phyloP scores from a whole-genome alignment of 1,284 basidiomycete species.

The Apiotrichum siamense region DNA sequence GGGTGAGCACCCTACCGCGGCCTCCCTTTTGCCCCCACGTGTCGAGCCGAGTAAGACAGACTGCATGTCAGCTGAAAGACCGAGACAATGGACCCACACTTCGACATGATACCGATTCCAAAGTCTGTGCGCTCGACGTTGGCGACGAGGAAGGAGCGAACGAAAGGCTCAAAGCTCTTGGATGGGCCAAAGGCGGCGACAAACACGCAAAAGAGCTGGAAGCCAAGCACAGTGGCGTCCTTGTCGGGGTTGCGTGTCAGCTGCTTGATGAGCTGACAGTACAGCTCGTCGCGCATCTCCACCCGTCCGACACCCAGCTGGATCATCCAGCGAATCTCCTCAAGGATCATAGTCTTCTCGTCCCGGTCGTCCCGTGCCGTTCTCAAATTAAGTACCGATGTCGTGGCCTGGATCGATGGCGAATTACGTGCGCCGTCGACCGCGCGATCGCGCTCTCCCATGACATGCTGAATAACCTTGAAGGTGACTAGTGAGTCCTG shows the following conservation, averaged over 20 bases:
- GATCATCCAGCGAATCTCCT: constrained; percentile 80
- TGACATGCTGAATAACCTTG: constrained; percentile 80
- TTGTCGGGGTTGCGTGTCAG: constrained; percentile 70
- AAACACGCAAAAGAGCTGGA: constrained; percentile 83
- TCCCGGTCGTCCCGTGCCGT: constrained; percentile 5
- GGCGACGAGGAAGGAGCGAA: constrained; percentile 69
- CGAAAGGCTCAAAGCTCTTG: constrained; percentile 77
- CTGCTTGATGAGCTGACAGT: constrained; percentile 86
- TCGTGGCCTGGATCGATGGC: neutral
- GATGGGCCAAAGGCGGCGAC: constrained; percentile 83
- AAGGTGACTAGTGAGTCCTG: constrained; percentile 75
- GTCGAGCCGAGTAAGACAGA: constrained; percentile 66
- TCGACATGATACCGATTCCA: constrained; percentile 78
- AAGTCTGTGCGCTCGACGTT: constrained; percentile 56
- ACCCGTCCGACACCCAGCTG: constrained; percentile 67
- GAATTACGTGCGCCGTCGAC: constrained; percentile 29
- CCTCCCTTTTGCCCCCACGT: constrained; percentile 72
- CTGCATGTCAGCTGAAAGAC: constrained; percentile 17
- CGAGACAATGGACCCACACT: constrained; percentile 48
- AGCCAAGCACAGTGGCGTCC: constrained; percentile 79
- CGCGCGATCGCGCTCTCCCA: constrained; percentile 74
- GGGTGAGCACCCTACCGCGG: constrained; percentile 68
- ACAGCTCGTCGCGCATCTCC: constrained; percentile 84
- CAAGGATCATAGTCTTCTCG: constrained; percentile 53
- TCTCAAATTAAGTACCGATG: constrained; percentile 9